phyloP scores from a whole-genome alignment of 2,329 filamentous ascomycete species.

The Cadophora luteo-olivacea region DNA sequence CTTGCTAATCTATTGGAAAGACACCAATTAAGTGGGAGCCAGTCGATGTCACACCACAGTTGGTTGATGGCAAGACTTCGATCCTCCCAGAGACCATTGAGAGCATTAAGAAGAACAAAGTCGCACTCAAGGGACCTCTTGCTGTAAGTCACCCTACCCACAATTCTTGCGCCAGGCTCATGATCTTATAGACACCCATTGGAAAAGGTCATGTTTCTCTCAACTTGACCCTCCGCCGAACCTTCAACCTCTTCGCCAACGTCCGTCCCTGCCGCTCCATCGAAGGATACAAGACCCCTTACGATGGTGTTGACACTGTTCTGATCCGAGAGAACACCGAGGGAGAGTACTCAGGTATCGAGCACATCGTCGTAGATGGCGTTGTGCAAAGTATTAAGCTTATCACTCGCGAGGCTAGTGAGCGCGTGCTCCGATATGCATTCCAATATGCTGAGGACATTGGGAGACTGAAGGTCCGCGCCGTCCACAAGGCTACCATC shows the following conservation, averaged over 20 bases:
- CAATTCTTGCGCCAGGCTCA: constrained; percentile 32
- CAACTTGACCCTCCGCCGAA: constrained; percentile 96
- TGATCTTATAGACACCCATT: constrained; percentile 74
- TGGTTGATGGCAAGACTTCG: constrained; percentile 94
- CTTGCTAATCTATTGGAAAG: constrained; percentile 52
- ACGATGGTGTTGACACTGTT: constrained; percentile 95
- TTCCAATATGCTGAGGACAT: constrained; percentile 97
- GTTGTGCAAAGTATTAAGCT: constrained; percentile 99
- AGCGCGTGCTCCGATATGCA: constrained; percentile 95
- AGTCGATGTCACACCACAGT: constrained; percentile 90
- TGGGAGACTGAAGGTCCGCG: constrained; percentile 94
- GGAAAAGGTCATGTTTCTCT: constrained; percentile 99
- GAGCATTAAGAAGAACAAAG: constrained; percentile 93
- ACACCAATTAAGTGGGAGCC: constrained; percentile 96
- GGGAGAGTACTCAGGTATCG: constrained; percentile 99
- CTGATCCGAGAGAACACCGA: constrained; percentile 99
- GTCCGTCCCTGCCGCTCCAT: constrained; percentile 97
- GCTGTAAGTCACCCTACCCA: constrained; percentile 66
- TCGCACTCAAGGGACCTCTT: constrained; percentile 96
- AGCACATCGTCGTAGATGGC: constrained; percentile 96
- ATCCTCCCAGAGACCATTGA: constrained; percentile 93
- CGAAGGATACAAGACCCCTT: constrained; percentile 96
- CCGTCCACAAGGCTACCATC: constrained; percentile 99
- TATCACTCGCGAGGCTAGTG: constrained; percentile 92
- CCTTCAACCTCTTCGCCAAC: constrained; percentile 99